phyloP scores from a whole-genome alignment of 768 basidiomycete species.

The Cystofilobasidium capitatum region DNA sequence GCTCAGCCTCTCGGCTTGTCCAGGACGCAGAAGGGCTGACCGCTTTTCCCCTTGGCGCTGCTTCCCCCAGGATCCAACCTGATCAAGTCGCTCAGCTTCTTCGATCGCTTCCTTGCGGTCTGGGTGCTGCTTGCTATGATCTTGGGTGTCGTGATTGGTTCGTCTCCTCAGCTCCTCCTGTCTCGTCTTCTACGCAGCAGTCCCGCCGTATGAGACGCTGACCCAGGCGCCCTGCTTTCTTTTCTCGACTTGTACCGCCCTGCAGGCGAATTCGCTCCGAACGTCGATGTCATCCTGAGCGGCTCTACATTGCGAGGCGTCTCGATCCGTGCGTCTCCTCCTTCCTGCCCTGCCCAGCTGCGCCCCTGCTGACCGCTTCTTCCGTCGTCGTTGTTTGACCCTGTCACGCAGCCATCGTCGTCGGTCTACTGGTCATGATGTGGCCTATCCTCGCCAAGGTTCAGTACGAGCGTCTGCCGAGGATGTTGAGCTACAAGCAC shows the following conservation, averaged over 20 bases:
- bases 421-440: slow-evolving; percentile 80
- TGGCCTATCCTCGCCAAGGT: slow-evolving; percentile 59
- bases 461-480: slow-evolving; percentile 61
- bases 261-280: slow-evolving; percentile 27
- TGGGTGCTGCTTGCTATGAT: slow-evolving; percentile 65
- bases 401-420: slow-evolving; percentile 53
- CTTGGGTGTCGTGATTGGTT: slow-evolving; percentile 62
- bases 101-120: slow-evolving; percentile 57
- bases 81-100: slow-evolving; percentile 42
- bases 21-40: neutral
- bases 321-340: slow-evolving; percentile 58
- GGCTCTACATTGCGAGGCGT: slow-evolving; percentile 58
- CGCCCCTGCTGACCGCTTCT: neutral
- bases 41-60: neutral
- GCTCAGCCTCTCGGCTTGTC: neutral
- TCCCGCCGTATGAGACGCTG: neutral
- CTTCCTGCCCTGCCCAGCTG: neutral
- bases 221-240: neutral
- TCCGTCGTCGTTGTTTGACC: neutral
- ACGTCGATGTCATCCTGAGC: slow-evolving; percentile 40
- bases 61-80: slow-evolving; percentile 13
- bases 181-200: neutral
- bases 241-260: neutral
- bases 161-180: neutral
- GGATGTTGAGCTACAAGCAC: slow-evolving; percentile 46